Evolutionary conservation across 345 rosid species (phyloP), one percentile per base, ranked within the genome.

Genomic region (Pistacia vera): DNA sequence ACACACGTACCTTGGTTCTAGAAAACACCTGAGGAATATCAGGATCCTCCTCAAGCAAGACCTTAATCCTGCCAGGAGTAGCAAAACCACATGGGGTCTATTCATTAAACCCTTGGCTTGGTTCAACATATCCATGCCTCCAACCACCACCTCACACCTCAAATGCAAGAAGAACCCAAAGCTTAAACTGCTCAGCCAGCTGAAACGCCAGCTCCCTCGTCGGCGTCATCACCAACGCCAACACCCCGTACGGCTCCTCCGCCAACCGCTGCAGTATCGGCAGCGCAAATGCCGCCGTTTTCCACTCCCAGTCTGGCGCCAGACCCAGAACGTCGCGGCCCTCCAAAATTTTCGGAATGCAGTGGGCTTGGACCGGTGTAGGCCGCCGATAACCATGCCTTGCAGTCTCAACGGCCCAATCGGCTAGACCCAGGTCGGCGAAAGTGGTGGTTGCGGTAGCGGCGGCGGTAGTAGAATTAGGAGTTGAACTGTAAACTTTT

Each of bases 241-340:
- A 88, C 33, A 96, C 91, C 20, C 99, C 98, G 62, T 83, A 96
- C 0, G 95, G 99, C 60, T 93, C 93, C 79, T 90, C 94, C 3
- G 97, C 90, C 61, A 96, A 82, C 4, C 87, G 87, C 73, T 93
- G 87, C 72, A 96, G 89, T 63, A 96, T 93, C 0, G 98, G 99
- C 17, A 96, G 80, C n/a, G 97, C 99, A 77, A 93, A 96, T 16
- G 98, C 94, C 11, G 97, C 99, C 11, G 98, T 93, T 86, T 96
- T 96, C 98, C 98, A 67, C 95, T 90, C 4, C 98, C 97, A 0
- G 99, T 96, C 80, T 93, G 97, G 97, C 5, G 98, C 98, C 68
- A 96, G 85, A 1, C 98, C 97, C 9, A 96, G 63, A 48, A 93
- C 97, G 83, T 96, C 97, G 4, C 90, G 79, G 7, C 97, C 97